These are phyloP conservation scores for Globisporangium paroecandrum DNA, from an alignment of 352 stramenopile species.

Conservation along the genomic window DNA sequence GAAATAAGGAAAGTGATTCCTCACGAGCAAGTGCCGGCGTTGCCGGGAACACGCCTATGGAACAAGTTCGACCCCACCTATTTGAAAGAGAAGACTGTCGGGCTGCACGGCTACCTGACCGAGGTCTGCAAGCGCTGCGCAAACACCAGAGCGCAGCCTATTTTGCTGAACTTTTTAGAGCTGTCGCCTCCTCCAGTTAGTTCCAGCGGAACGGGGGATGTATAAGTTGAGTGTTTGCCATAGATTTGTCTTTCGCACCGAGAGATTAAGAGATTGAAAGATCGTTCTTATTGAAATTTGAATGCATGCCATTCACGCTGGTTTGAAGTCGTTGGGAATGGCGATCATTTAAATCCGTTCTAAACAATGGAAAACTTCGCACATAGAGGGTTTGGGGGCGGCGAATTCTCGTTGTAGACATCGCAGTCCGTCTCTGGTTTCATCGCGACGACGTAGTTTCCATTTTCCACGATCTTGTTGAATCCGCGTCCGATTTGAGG, in stretches of 20 bases:
- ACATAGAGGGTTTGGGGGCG: constrained; percentile 36
- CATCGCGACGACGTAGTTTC: constrained; percentile 62
- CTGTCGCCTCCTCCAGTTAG: constrained; percentile 23
- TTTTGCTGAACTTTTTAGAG: constrained; percentile 68
- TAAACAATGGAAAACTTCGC: constrained; percentile 31
- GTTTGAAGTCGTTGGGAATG: neutral
- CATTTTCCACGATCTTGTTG: constrained; percentile 58
- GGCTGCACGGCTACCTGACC: constrained; percentile 64
- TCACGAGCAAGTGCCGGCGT: constrained; percentile 66
- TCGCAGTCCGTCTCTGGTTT: constrained; percentile 74
- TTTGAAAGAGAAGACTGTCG: constrained; percentile 75
- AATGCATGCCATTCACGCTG: neutral
- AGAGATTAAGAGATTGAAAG: neutral
- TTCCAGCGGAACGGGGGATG: constrained; percentile 10
- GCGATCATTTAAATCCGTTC: neutral
- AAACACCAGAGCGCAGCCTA: constrained; percentile 58
- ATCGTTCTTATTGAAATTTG: neutral
- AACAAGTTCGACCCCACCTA: constrained; percentile 83
- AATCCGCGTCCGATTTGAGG: constrained; percentile 62
- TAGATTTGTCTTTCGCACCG: constrained; percentile 6
- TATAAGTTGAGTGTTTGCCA: constrained; percentile 8
- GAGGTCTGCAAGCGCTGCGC: constrained; percentile 73
- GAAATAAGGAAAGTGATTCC: constrained; percentile 75
- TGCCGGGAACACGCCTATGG: constrained; percentile 78
- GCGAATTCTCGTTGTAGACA: constrained; percentile 37